A percentile compares a stretch with the other conserved stretches of the same genome.
These are phyloP conservation scores for Boletus subparvulus DNA, from an alignment of 768 basidiomycete species.

Conservation along the genomic window DNA sequence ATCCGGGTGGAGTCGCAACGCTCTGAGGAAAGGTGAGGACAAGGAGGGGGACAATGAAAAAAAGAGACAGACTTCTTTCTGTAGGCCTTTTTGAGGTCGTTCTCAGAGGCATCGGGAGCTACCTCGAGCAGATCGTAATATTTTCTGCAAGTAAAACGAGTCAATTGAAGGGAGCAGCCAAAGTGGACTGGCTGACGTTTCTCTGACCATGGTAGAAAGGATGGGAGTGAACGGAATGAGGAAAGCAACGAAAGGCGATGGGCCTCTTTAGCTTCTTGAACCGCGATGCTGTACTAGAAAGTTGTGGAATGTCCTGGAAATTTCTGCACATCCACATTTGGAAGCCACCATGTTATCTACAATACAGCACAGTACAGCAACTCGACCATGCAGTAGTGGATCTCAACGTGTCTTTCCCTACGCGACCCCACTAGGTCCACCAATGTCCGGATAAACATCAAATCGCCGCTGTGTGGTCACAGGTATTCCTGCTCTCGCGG, in stretches of 20 bases:
- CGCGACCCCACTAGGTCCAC: conserved; percentile 15
- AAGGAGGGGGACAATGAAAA: background rate
- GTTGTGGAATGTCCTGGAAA: conserved; percentile 36
- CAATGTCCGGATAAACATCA: conserved; percentile 86
- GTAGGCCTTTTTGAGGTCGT: conserved; percentile 93
- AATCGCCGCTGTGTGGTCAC: conserved; percentile 91
- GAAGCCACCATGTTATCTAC: conserved; percentile 2
- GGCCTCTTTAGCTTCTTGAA: conserved; percentile 24
- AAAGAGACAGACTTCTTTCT: conserved; percentile 70
- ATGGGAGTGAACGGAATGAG: conserved; percentile 12
- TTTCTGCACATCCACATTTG: conserved; percentile 25
- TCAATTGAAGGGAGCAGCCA: background rate
- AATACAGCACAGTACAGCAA: background rate
- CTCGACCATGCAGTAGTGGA: background rate
- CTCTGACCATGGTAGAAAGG: conserved; percentile 57
- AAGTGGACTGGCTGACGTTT: conserved; percentile 45
- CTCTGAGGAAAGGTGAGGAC: conserved; percentile 44
- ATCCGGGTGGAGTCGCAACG: conserved; percentile 84
- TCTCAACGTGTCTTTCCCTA: background rate
- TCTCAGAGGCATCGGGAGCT: conserved; percentile 70
- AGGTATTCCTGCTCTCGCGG: conserved; percentile 80
- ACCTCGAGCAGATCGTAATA: conserved; percentile 94
- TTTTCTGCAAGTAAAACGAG: conserved; percentile 51
- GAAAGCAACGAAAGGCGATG: conserved; percentile 12
- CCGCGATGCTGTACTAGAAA: conserved; percentile 36